Percentiles rank a stretch among this genome's conserved stretches.
These are phyloP conservation scores for Trichoderma sp. DNA, from an alignment of 2,329 filamentous ascomycete species.

Conservation along the genomic window DNA sequence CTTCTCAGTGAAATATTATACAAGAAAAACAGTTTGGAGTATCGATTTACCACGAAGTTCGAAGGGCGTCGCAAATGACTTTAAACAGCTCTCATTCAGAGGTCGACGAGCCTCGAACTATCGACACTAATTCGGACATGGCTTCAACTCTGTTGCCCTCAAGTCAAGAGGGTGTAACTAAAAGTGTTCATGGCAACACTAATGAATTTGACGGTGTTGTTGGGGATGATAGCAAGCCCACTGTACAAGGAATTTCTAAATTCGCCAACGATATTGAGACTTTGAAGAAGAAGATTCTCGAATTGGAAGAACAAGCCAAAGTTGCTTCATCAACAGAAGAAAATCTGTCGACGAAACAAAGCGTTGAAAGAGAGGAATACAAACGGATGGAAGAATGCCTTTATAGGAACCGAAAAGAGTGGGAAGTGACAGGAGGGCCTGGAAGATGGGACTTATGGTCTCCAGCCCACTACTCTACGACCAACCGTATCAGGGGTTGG, in stretches of 20 bases:
- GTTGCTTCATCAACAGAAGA: background rate
- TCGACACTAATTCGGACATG: background rate
- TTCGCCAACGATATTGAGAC: background rate
- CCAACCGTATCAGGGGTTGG: background rate
- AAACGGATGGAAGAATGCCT: slow-evolving; percentile 6
- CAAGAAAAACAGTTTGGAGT: background rate
- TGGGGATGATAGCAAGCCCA: background rate
- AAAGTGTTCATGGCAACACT: background rate
- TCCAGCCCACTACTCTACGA: background rate
- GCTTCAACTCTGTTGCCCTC: background rate
- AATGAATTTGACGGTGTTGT: background rate
- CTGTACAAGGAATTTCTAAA: no score
- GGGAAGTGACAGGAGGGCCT: background rate
- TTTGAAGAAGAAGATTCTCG: background rate
- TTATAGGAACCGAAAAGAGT: slow-evolving; percentile 3
- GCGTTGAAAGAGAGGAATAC: background rate
- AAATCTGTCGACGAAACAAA: background rate
- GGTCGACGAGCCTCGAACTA: background rate
- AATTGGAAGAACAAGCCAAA: background rate
- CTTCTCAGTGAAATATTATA: background rate
- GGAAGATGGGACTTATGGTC: background rate
- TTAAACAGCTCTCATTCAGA: background rate
- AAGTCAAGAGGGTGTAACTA: background rate
- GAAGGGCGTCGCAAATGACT: background rate
- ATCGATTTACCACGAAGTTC: background rate